Percentiles rank a stretch among this genome's conserved stretches.
Evolutionary conservation across 305 asterid genomes (phyloP).

Genomic region (Ilex paraguariensis): DNA sequence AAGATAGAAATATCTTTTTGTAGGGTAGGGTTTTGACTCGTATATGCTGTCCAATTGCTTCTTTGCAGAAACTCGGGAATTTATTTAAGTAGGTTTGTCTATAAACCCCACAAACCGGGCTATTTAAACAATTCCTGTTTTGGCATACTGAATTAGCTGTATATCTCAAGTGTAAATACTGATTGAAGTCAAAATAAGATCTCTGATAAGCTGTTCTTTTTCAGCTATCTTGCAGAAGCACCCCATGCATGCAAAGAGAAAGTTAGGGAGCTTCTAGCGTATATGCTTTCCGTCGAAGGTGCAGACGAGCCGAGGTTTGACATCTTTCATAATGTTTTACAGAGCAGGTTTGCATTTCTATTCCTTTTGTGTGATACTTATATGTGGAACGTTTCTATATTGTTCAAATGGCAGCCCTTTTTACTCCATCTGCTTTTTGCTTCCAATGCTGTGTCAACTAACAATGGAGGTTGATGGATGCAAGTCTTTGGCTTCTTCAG

Average conservation of each 20-base stretch:
- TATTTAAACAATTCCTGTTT: too few species aligned
- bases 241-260: constrained; percentile 76
- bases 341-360: neutral
- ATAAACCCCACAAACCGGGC: too few species aligned
- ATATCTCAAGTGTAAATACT: neutral
- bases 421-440: constrained; percentile 67
- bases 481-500: constrained; percentile 51
- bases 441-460: constrained; percentile 87
- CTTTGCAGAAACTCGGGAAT: too few species aligned
- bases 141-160: too few species aligned
- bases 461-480: constrained; percentile 72
- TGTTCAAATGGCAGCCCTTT: constrained; percentile 49
- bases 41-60: too few species aligned
- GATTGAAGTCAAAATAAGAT: neutral
- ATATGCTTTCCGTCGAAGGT: constrained; percentile 82
- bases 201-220: constrained; percentile 4
- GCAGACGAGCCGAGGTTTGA: constrained; percentile 61
- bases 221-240: constrained; percentile 89
- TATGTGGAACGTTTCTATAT: constrained; percentile 14
- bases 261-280: constrained; percentile 64
- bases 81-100: too few species aligned
- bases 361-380: neutral
- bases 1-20: too few species aligned
- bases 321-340: constrained; percentile 14
- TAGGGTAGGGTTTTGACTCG: too few species aligned